These are phyloP conservation scores for Rhynchosporium graminicola DNA, from an alignment of 2,329 filamentous ascomycete species.

Conservation along the genomic window DNA sequence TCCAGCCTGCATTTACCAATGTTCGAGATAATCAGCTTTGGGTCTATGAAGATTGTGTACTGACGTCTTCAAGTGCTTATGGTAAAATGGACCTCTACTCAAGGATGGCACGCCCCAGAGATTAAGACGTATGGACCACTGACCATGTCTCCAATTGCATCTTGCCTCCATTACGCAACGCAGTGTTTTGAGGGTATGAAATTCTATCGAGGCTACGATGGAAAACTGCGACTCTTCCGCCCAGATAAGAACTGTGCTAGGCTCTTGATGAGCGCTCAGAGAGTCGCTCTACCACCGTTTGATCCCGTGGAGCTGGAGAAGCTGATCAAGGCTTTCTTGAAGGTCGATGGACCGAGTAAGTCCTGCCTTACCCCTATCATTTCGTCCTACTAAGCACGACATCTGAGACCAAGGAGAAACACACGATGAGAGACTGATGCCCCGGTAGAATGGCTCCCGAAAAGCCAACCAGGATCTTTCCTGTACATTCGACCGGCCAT, in stretches of 20 bases:
- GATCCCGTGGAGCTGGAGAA: constrained; percentile 70
- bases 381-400: background rate
- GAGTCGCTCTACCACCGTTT: constrained; percentile 76
- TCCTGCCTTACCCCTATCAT: background rate
- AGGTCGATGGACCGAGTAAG: constrained; percentile 61
- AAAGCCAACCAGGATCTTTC: constrained; percentile 66
- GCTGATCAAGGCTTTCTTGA: constrained; percentile 70
- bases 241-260: constrained; percentile 54
- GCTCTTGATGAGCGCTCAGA: constrained; percentile 55
- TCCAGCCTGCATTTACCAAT: background rate
- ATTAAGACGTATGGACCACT: constrained; percentile 78
- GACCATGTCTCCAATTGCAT: constrained; percentile 76
- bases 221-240: constrained; percentile 63
- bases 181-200: constrained; percentile 54
- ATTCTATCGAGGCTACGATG: constrained; percentile 72
- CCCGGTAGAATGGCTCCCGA: constrained; percentile 71
- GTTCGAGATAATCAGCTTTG: background rate
- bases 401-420: background rate
- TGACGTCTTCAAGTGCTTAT: constrained; percentile 57
- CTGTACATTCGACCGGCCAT: constrained; percentile 85
- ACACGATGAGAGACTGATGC: background rate
- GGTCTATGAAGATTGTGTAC: background rate
- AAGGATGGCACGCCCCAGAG: constrained; percentile 73
- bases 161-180: constrained; percentile 70
- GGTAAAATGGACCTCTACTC: constrained; percentile 62